Percentiles rank a stretch among this genome's conserved stretches.
Evolutionary conservation across 2,329 filamentous ascomycete genomes (phyloP).

Genomic region (Zasmidium angulare): DNA sequence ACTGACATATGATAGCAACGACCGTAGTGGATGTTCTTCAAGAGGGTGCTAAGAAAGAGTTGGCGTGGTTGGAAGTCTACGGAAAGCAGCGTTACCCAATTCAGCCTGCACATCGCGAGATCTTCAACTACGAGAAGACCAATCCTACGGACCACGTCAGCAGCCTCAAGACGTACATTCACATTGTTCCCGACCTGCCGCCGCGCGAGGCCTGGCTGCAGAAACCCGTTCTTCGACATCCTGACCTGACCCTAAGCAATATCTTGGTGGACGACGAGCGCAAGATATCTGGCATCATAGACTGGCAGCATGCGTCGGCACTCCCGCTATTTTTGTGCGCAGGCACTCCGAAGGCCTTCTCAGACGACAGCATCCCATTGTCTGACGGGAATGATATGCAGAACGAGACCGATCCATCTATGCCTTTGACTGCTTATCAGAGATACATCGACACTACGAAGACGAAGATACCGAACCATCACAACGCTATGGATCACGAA

Average conservation of each 20-base stretch:
- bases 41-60: slow-evolving; percentile 34
- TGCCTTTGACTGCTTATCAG: too few species aligned
- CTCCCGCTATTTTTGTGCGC: slow-evolving; percentile 17
- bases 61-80: slow-evolving; percentile 30
- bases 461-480: slow-evolving; percentile 27
- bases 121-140: slow-evolving; percentile 23
- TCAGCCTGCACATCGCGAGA: slow-evolving; percentile 32
- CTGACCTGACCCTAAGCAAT: slow-evolving; percentile 37
- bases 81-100: slow-evolving; percentile 33
- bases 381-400: too few species aligned
- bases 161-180: slow-evolving; percentile 32
- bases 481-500: too few species aligned
- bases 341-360: slow-evolving; percentile 36
- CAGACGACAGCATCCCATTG: too few species aligned
- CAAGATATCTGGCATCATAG: slow-evolving; percentile 29
- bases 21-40: slow-evolving; percentile 22
- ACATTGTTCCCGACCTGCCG: slow-evolving; percentile 23
- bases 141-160: slow-evolving; percentile 26
- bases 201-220: slow-evolving; percentile 16
- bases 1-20: slow-evolving; percentile 5
- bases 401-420: too few species aligned
- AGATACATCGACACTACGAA: slow-evolving; percentile 30
- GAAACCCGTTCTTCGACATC: slow-evolving; percentile 34
- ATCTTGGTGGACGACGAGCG: slow-evolving; percentile 35
- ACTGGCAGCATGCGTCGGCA: slow-evolving; percentile 19